These are phyloP conservation scores for Rutstroemia sp. DNA, from an alignment of 2,329 filamentous ascomycete genomes.

Conservation along the genomic window DNA sequence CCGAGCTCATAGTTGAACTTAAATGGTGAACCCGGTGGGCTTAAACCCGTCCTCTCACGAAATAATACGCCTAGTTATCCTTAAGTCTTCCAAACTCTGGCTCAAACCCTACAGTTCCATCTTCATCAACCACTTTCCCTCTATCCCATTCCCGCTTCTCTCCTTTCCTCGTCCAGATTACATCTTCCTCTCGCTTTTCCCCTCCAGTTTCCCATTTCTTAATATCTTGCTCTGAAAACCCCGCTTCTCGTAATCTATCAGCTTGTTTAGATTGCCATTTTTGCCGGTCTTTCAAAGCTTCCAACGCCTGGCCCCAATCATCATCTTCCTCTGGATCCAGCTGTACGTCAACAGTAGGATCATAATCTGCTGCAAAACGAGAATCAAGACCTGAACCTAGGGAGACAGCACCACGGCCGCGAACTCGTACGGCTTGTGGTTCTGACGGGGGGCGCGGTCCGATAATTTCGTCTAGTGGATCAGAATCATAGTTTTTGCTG, in stretches of 20 bases:
- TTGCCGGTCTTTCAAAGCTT: slow-evolving; percentile 71
- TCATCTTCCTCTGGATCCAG: slow-evolving; percentile 44
- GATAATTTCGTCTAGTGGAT: slow-evolving; percentile 68
- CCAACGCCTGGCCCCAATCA: slow-evolving; percentile 74
- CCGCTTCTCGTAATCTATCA: slow-evolving; percentile 66
- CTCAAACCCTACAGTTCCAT: slow-evolving; percentile 39
- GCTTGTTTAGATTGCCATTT: slow-evolving; percentile 70
- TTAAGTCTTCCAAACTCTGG: slow-evolving; percentile 19
- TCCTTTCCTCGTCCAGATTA: slow-evolving; percentile 57
- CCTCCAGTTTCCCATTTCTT: slow-evolving; percentile 60
- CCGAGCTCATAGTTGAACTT: too few species aligned
- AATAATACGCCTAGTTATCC: background rate
- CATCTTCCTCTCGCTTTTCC: slow-evolving; percentile 54
- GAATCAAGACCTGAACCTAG: slow-evolving; percentile 62
- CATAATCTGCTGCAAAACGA: slow-evolving; percentile 65
- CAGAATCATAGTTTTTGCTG: slow-evolving; percentile 45
- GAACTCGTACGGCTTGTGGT: slow-evolving; percentile 37
- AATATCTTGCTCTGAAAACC: slow-evolving; percentile 71
- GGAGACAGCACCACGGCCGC: slow-evolving; percentile 62
- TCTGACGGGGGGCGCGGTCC: slow-evolving; percentile 58
- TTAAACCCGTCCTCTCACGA: too few species aligned
- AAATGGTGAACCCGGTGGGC: too few species aligned
- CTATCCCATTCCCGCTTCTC: slow-evolving; percentile 55
- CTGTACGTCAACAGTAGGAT: slow-evolving; percentile 49
- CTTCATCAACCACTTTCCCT: slow-evolving; percentile 51